A percentile compares a stretch with the other conserved stretches of the same genome.
Evolutionary conservation across 2,329 filamentous ascomycete species (phyloP).

Genomic region (Penicillium vulpinum): DNA sequence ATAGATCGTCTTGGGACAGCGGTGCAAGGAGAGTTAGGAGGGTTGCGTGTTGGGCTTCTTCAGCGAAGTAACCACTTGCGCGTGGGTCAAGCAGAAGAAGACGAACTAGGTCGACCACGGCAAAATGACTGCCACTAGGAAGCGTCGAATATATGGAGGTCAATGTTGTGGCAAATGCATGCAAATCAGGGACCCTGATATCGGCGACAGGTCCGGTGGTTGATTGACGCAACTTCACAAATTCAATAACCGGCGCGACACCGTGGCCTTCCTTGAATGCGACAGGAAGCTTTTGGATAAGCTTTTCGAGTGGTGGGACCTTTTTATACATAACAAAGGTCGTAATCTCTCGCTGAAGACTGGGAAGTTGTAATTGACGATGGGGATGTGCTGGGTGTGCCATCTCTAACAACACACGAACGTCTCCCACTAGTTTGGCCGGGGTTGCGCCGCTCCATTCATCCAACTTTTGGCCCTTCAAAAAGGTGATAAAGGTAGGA

Average conservation of each 20-base stretch:
- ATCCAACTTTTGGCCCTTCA: conserved; percentile 72
- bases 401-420: conserved; percentile 72
- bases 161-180: conserved; percentile 63
- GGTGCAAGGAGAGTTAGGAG: conserved; percentile 56
- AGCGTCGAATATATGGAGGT: conserved; percentile 57
- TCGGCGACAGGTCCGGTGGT: conserved; percentile 59
- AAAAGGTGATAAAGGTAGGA: conserved; percentile 84
- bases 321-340: conserved; percentile 76
- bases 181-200: conserved; percentile 69
- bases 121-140: conserved; percentile 68
- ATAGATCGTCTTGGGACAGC: conserved; percentile 52
- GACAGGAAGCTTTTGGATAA: conserved; percentile 73
- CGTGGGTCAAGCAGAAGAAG: conserved; percentile 74
- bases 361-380: conserved; percentile 67
- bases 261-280: conserved; percentile 57
- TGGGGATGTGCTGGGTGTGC: conserved; percentile 77
- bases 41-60: conserved; percentile 67
- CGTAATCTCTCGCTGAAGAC: conserved; percentile 62
- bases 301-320: conserved; percentile 77
- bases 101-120: conserved; percentile 81
- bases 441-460: conserved; percentile 79
- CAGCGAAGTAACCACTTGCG: conserved; percentile 77
- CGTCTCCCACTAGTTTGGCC: conserved; percentile 66
- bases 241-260: conserved; percentile 66
- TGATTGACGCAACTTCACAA: conserved; percentile 61